Evolutionary conservation across 2,329 filamentous ascomycete species (phyloP).

Genomic region (Gyromitra esculenta): DNA sequence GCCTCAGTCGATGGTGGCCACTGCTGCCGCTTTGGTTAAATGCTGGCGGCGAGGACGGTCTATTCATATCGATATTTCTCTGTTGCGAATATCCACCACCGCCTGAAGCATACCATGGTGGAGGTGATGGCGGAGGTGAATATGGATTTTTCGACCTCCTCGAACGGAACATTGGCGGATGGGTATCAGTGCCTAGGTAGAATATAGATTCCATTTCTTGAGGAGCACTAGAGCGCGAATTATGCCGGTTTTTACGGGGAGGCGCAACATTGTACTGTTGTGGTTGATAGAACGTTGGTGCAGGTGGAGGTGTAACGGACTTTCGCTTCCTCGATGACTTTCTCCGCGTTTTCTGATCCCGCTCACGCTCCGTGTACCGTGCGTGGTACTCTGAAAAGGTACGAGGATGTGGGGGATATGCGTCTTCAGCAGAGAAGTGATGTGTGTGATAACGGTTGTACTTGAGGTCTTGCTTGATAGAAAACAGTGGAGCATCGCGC

Average conservation of each 20-base stretch:
- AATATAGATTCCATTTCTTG: constrained; percentile 38
- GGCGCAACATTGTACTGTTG: constrained; percentile 20
- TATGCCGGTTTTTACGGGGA: constrained; percentile 9
- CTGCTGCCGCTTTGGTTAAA: constrained; percentile 27
- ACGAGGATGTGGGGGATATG: constrained; percentile 43
- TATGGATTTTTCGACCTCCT: constrained; percentile 40
- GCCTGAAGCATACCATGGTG: constrained; percentile 32
- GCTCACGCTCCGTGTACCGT: constrained; percentile 43
- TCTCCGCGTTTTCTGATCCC: constrained; percentile 41
- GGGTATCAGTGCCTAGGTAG: constrained; percentile 41
- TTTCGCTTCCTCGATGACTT: constrained; percentile 41
- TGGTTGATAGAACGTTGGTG: constrained; percentile 26
- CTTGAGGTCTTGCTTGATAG: constrained; percentile 45
- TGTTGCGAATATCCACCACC: constrained; percentile 32
- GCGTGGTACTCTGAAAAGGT: constrained; percentile 46
- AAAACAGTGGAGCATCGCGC: constrained; percentile 44
- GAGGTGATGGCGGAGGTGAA: constrained; percentile 37
- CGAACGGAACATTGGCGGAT: constrained; percentile 43
- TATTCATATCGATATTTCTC: constrained; percentile 34
- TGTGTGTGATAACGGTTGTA: constrained; percentile 48
- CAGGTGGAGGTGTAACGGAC: constrained; percentile 22
- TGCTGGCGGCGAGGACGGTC: constrained; percentile 29
- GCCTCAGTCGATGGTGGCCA: constrained; percentile 26
- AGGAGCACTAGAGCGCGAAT: constrained; percentile 16
- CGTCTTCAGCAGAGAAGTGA: constrained; percentile 40